phyloP scores from a whole-genome alignment of 306 rosid genomes.

The Neltuma alba region DNA sequence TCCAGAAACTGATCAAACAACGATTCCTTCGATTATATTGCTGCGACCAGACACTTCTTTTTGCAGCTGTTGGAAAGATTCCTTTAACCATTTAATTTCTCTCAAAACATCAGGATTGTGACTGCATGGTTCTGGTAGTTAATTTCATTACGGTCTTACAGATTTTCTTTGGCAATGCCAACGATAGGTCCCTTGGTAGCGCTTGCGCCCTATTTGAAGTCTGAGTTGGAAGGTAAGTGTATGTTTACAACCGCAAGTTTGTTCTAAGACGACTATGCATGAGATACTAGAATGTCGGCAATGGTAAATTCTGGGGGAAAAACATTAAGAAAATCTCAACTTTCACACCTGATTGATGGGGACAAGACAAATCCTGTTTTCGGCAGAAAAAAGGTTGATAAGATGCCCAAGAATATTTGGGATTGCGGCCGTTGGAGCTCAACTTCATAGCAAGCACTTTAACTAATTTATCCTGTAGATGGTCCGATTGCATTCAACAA shows the following conservation, averaged over 20 bases:
- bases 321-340: background rate
- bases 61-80: background rate
- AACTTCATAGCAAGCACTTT: background rate
- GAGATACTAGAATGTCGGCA: background rate
- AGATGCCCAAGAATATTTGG: background rate
- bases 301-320: background rate
- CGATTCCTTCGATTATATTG: background rate
- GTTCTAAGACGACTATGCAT: background rate
- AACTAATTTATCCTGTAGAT: background rate
- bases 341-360: background rate
- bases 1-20: background rate
- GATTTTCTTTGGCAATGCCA: background rate
- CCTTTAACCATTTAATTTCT: too few species aligned
- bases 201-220: slow-evolving; percentile 69
- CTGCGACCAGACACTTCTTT: background rate
- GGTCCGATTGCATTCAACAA: background rate
- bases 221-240: background rate
- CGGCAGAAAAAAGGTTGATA: background rate
- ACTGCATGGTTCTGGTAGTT: background rate
- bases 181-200: slow-evolving; percentile 59
- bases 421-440: background rate
- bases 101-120: background rate
- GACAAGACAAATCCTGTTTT: background rate
- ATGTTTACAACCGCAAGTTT: background rate
- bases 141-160: too few species aligned